phyloP scores from a whole-genome alignment of 2,329 filamentous ascomycete genomes.

The Fusarium armeniacum region DNA sequence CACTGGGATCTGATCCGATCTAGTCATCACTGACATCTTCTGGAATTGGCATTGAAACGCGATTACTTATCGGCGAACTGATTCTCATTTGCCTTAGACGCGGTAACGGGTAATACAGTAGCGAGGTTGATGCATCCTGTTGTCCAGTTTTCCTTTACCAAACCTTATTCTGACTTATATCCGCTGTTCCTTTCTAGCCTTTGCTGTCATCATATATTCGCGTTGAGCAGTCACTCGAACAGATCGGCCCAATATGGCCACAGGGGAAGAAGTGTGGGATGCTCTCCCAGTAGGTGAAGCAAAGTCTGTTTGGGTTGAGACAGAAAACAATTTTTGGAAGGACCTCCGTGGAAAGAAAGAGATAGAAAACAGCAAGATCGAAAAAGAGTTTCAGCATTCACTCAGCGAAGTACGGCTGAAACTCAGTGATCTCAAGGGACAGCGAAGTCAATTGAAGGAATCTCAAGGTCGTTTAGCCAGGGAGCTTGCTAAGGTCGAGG shows the following conservation, averaged over 20 bases:
- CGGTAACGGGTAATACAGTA: constrained; percentile 22
- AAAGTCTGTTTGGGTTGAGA: constrained; percentile 55
- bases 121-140: constrained; percentile 21
- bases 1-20: constrained; percentile 37
- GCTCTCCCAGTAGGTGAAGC: constrained; percentile 53
- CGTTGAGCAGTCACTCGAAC: constrained; percentile 1
- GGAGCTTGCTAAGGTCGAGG: constrained; percentile 56
- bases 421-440: constrained; percentile 50
- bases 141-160: constrained; percentile 9
- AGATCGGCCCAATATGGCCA: constrained; percentile 39
- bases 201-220: background rate
- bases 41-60: constrained; percentile 30
- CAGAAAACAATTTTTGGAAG: constrained; percentile 55
- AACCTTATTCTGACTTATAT: constrained; percentile 8
- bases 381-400: constrained; percentile 48
- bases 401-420: constrained; percentile 50
- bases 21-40: constrained; percentile 19
- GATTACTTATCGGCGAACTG: constrained; percentile 6
- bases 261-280: constrained; percentile 49
- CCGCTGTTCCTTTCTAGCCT: background rate
- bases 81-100: constrained; percentile 13
- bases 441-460: constrained; percentile 50
- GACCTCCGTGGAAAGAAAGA: constrained; percentile 49
- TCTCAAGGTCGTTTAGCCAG: constrained; percentile 49
- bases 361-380: constrained; percentile 42